A percentile compares a stretch with the other conserved stretches of the same genome.
phyloP scores from a whole-genome alignment of 805 yeast genomes.

The Debaryomyces maramus region DNA sequence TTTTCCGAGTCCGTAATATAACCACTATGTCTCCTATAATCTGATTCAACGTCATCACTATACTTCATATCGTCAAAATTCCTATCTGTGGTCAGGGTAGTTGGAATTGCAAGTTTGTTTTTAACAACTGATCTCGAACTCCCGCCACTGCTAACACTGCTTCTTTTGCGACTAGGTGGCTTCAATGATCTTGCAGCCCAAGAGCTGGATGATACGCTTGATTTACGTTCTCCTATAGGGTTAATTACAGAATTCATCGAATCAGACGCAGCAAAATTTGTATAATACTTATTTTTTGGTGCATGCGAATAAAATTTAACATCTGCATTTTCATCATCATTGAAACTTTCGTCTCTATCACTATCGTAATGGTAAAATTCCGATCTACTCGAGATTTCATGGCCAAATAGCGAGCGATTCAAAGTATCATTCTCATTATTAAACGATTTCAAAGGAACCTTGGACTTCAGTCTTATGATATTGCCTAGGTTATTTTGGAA shows the following conservation, averaged over 20 bases:
- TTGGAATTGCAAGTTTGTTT: slow-evolving; percentile 13
- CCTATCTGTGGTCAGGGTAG: background rate
- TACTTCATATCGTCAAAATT: background rate
- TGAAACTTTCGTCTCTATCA: background rate
- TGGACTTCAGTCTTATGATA: background rate
- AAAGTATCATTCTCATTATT: background rate
- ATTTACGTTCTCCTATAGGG: background rate
- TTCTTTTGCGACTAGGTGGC: background rate
- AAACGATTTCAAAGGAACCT: background rate
- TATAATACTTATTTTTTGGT: background rate
- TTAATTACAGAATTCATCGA: background rate
- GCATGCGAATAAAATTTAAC: background rate
- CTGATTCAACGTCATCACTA: background rate
- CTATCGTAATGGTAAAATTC: background rate
- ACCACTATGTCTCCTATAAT: slow-evolving; percentile 12
- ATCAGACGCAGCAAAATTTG: background rate
- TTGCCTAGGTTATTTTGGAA: slow-evolving; percentile 1
- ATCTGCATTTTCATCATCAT: background rate
- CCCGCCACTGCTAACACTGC: slow-evolving; percentile 5
- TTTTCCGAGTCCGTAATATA: slow-evolving; percentile 7
- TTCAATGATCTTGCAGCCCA: background rate
- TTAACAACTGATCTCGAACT: slow-evolving; percentile 16
- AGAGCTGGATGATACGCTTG: background rate
- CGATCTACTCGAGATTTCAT: background rate
- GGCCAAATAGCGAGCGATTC: background rate